These are phyloP conservation scores for Cystobasidium sp. DNA, from an alignment of 1,284 basidiomycete species.

Conservation along the genomic window DNA sequence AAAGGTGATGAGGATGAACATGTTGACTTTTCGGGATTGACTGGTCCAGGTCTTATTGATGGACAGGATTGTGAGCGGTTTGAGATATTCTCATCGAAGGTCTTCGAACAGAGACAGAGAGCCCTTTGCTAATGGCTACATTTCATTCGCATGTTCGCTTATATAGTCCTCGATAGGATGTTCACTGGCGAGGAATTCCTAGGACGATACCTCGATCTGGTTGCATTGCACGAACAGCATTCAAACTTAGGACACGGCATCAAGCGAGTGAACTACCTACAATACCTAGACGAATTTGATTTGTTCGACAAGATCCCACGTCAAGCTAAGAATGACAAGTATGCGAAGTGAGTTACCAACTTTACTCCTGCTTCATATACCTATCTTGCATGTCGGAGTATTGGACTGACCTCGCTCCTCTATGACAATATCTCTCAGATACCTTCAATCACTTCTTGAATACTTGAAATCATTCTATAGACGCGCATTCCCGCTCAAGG, in stretches of 20 bases:
- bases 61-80: slow-evolving; percentile 29
- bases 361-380: background rate
- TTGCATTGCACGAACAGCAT: slow-evolving; percentile 83
- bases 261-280: slow-evolving; percentile 74
- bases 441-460: slow-evolving; percentile 76
- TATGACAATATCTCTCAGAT: slow-evolving; percentile 61
- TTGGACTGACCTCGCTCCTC: background rate
- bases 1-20: slow-evolving; percentile 74
- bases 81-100: background rate
- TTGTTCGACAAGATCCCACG: slow-evolving; percentile 68
- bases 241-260: slow-evolving; percentile 69
- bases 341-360: slow-evolving; percentile 64
- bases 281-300: slow-evolving; percentile 82
- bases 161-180: slow-evolving; percentile 76
- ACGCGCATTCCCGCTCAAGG: slow-evolving; percentile 83
- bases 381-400: background rate
- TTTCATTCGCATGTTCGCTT: slow-evolving; percentile 23
- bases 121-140: background rate
- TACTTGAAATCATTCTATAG: slow-evolving; percentile 87
- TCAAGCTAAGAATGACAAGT: slow-evolving; percentile 75
- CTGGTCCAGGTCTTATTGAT: slow-evolving; percentile 22
- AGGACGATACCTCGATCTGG: slow-evolving; percentile 92
- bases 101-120: background rate
- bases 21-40: slow-evolving; percentile 58
- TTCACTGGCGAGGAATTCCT: slow-evolving; percentile 96